phyloP scores from a whole-genome alignment of 495 filamentous ascomycete genomes.

The Xylaria telfairii region DNA sequence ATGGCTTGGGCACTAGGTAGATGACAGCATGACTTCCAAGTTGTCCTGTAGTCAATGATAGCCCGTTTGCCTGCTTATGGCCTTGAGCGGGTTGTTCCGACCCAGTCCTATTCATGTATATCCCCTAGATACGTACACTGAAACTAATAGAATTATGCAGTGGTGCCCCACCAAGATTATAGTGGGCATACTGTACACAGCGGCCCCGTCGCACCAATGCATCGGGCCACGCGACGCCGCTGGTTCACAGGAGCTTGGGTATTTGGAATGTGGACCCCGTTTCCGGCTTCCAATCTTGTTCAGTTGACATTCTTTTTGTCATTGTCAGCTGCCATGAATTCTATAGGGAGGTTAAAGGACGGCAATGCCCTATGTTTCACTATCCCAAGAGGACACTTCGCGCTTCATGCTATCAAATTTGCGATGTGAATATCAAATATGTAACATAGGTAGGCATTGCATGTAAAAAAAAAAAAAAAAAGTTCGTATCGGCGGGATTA shows the following conservation, averaged over 20 bases:
- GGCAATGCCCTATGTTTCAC: not conserved
- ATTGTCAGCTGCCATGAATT: conserved; percentile 1
- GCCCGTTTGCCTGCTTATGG: not conserved
- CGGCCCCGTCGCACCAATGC: not conserved
- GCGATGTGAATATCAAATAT: conserved; percentile 15
- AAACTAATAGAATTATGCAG: no score
- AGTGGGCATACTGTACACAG: no score
- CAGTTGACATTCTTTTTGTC: conserved; percentile 15
- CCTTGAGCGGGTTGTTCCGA: not conserved
- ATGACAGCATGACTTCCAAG: not conserved
- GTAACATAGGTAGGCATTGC: not conserved
- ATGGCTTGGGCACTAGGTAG: not conserved
- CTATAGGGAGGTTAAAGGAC: not conserved
- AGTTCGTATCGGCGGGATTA: not conserved
- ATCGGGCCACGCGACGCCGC: conserved; percentile 6
- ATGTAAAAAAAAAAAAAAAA: no score
- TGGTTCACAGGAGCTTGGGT: not conserved
- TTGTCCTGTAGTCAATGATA: not conserved
- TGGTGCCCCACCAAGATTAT: not conserved
- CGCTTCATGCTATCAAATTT: not conserved
- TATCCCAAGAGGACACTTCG: not conserved
- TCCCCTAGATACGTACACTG: no score
- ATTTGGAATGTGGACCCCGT: conserved; percentile 23
- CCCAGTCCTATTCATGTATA: no score
- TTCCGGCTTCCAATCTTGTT: not conserved